A percentile compares a stretch with the other conserved stretches of the same genome.
Conservation (phyloP, 805 yeast species). For the Candida insectorum region DNA sequence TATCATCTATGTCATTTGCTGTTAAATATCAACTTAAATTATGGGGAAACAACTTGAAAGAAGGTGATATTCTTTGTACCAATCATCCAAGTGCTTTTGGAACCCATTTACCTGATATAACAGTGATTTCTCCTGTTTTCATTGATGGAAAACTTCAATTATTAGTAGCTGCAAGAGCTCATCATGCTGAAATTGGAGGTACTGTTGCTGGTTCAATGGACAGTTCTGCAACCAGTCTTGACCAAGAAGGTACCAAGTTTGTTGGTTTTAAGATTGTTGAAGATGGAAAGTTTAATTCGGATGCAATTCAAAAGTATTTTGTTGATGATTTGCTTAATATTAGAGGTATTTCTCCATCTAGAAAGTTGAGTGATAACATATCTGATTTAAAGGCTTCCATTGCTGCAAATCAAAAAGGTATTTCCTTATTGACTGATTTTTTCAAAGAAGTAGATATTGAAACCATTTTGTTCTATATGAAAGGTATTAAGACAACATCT, state of each 20-base stretch:
- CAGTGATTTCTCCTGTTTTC: slow-evolving; percentile 21
- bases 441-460: slow-evolving; percentile 60
- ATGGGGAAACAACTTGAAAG: slow-evolving; percentile 62
- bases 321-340: slow-evolving; percentile 9
- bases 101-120: slow-evolving; percentile 73
- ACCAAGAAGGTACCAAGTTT: slow-evolving; percentile 17
- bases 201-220: slow-evolving; percentile 18
- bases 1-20: slow-evolving; percentile 84
- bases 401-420: slow-evolving; percentile 84
- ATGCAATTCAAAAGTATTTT: slow-evolving; percentile 13
- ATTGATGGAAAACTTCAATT: slow-evolving; percentile 14
- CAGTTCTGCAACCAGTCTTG: slow-evolving; percentile 15
- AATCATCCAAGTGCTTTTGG: slow-evolving; percentile 87
- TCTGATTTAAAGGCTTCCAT: slow-evolving; percentile 75
- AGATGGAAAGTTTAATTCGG: slow-evolving; percentile 16
- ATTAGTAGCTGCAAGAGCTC: slow-evolving; percentile 19
- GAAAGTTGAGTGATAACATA: slow-evolving; percentile 17
- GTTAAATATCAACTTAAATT: slow-evolving; percentile 60
- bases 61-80: slow-evolving; percentile 74
- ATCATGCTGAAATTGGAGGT: slow-evolving; percentile 24
- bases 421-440: slow-evolving; percentile 54
- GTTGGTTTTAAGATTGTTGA: slow-evolving; percentile 14
- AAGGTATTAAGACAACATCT: slow-evolving; percentile 78
- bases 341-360: slow-evolving; percentile 26
- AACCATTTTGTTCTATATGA: slow-evolving; percentile 70